Percentiles rank a stretch among this genome's conserved stretches.
These are phyloP conservation scores for Plasmodium cynomolgi DNA, from an alignment of 169 alveolate species.

Conservation along the genomic window DNA sequence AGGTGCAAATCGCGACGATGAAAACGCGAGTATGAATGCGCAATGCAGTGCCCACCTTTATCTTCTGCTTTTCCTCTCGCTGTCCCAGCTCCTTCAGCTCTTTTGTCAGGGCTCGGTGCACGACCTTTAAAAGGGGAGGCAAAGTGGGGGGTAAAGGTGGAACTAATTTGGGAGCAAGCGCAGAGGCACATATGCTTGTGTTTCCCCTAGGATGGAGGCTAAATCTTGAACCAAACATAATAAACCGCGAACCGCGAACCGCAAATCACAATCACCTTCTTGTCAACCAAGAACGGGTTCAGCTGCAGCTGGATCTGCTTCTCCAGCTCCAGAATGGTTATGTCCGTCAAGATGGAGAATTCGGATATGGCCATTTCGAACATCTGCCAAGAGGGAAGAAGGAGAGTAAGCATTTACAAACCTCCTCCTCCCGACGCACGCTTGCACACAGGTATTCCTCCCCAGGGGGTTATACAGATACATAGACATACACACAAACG, in stretches of 20 bases:
- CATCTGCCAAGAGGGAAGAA: conserved; percentile 37
- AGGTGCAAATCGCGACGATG: not conserved
- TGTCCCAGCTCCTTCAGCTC: conserved; percentile 46
- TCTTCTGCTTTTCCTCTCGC: conserved; percentile 19
- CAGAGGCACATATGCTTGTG: not conserved
- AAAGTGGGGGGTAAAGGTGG: not conserved
- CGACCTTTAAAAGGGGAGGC: conserved; percentile 1
- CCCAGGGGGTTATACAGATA: not conserved
- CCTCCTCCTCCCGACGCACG: not conserved
- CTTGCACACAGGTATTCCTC: not conserved
- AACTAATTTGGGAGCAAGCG: not conserved
- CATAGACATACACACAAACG: not conserved
- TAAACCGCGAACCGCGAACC: not conserved
- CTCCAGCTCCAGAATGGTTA: conserved; percentile 60
- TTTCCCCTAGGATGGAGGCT: not conserved
- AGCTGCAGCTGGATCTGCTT: conserved; percentile 64
- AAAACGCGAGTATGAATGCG: no score
- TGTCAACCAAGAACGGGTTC: conserved; percentile 65
- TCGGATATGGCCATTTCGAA: conserved; percentile 73
- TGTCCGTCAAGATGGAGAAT: conserved; percentile 52
- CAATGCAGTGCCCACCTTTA: not conserved
- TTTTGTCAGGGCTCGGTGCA: conserved; percentile 39
- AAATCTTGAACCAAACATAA: not conserved
- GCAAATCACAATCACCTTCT: conserved; percentile 14
- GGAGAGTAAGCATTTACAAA: not conserved